Evolutionary conservation across 805 yeast genomes (phyloP).

Genomic region (Nakazawaea sp.): DNA sequence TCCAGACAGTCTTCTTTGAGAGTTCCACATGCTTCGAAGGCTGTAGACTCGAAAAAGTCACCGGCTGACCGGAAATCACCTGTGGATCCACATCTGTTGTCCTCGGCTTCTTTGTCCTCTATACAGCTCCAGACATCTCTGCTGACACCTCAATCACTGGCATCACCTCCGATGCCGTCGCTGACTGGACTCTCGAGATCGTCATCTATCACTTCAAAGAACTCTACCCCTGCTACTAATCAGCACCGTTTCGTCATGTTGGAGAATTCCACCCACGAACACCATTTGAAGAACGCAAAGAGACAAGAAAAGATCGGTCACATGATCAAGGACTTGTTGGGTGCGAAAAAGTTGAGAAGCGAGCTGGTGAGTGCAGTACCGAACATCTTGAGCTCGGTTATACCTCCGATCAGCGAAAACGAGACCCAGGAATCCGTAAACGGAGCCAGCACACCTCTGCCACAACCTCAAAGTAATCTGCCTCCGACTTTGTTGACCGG

Average conservation of each 20-base stretch:
- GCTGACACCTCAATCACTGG: neutral
- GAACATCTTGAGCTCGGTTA: constrained; percentile 11
- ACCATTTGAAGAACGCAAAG: constrained; percentile 66
- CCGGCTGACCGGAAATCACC: too few species aligned
- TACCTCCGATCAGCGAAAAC: constrained; percentile 9
- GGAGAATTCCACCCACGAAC: constrained; percentile 76
- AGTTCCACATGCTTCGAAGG: constrained; percentile 4
- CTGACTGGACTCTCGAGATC: neutral
- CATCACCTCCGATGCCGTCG: too few species aligned
- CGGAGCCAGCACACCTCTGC: constrained; percentile 4
- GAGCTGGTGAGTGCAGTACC: constrained; percentile 58
- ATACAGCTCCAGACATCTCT: too few species aligned
- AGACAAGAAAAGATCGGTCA: constrained; percentile 71
- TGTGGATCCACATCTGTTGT: too few species aligned
- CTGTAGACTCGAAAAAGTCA: neutral
- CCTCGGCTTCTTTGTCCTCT: too few species aligned
- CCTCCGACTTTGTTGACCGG: constrained; percentile 75
- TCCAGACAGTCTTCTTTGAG: constrained; percentile 12
- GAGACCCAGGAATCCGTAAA: neutral
- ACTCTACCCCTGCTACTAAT: neutral
- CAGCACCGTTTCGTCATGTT: constrained; percentile 43
- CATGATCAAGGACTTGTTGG: constrained; percentile 72
- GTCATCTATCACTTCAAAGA: neutral
- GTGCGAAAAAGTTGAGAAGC: constrained; percentile 62
- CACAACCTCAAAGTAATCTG: constrained; percentile 19